A percentile compares a stretch with the other conserved stretches of the same genome.
These are phyloP conservation scores for Talaromyces proteolyticus DNA, from an alignment of 495 filamentous ascomycete genomes.

Conservation along the genomic window DNA sequence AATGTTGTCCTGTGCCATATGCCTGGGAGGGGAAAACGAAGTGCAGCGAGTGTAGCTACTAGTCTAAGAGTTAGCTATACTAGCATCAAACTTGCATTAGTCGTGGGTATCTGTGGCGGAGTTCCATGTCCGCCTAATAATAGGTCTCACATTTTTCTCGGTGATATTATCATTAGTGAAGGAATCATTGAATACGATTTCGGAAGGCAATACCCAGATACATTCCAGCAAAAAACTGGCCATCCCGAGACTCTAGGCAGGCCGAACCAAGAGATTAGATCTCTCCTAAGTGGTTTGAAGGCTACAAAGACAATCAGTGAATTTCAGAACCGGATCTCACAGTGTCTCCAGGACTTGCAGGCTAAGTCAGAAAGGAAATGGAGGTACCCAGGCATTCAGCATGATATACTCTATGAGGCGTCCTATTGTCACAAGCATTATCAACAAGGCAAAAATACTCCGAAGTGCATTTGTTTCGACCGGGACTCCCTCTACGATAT, in stretches of 20 bases:
- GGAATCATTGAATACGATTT: constrained; percentile 28
- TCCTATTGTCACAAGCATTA: constrained; percentile 16
- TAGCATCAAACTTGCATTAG: constrained; percentile 7
- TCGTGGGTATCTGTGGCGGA: constrained; percentile 21
- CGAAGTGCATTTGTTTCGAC: background rate
- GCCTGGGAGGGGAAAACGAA: constrained; percentile 21
- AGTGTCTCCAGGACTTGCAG: background rate
- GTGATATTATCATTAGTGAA: constrained; percentile 22
- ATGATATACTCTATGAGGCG: constrained; percentile 15
- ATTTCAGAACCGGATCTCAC: constrained; percentile 6
- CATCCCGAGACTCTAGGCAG: constrained; percentile 15
- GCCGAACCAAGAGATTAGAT: constrained; percentile 3
- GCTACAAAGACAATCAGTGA: constrained; percentile 20
- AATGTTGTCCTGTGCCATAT: constrained; percentile 29
- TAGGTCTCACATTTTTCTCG: constrained; percentile 36
- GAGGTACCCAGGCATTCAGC: constrained; percentile 8
- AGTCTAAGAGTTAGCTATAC: constrained; percentile 10
- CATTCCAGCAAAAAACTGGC: constrained; percentile 7
- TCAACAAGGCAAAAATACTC: background rate
- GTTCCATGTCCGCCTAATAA: constrained; percentile 8
- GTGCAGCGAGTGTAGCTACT: constrained; percentile 13
- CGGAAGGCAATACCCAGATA: constrained; percentile 15
- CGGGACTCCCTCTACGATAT: background rate
- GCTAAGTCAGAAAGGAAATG: background rate
- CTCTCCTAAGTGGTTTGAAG: background rate